phyloP scores from a whole-genome alignment of 371 early-diverging fungal genomes.

The Mortierella sp. region DNA sequence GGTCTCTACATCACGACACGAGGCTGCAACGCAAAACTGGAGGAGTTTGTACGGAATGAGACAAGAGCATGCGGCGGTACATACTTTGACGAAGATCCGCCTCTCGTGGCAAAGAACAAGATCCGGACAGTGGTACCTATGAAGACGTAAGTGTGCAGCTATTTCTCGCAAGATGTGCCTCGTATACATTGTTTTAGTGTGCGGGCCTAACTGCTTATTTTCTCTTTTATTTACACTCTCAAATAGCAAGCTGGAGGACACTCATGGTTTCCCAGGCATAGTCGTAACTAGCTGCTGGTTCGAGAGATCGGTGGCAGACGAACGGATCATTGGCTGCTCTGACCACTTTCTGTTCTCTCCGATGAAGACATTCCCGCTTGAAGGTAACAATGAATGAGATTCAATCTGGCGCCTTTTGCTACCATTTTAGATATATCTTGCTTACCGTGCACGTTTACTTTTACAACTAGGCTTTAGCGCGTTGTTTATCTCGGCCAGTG shows the following conservation, averaged over 20 bases:
- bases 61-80: constrained; percentile 30
- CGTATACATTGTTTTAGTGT: background rate
- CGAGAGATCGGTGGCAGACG: constrained; percentile 30
- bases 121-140: constrained; percentile 36
- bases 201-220: background rate
- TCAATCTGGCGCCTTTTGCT: background rate
- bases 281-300: constrained; percentile 49
- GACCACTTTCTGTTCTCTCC: constrained; percentile 40
- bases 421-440: background rate
- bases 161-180: background rate
- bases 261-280: constrained; percentile 14
- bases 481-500: constrained; percentile 23
- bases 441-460: background rate
- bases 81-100: constrained; percentile 27
- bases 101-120: constrained; percentile 15
- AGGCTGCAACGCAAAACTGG: constrained; percentile 22
- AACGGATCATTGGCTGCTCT: constrained; percentile 19
- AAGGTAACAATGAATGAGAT: constrained; percentile 14
- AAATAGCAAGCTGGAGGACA: constrained; percentile 19
- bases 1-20: constrained; percentile 37
- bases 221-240: no score
- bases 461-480: constrained; percentile 22
- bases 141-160: constrained; percentile 25
- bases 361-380: constrained; percentile 24
- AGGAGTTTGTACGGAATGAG: constrained; percentile 17